A percentile compares a stretch with the other conserved stretches of the same genome.
These are phyloP conservation scores for Pseudognaphalium luteoalbum DNA, from an alignment of 129 eudicot species.

Conservation along the genomic window DNA sequence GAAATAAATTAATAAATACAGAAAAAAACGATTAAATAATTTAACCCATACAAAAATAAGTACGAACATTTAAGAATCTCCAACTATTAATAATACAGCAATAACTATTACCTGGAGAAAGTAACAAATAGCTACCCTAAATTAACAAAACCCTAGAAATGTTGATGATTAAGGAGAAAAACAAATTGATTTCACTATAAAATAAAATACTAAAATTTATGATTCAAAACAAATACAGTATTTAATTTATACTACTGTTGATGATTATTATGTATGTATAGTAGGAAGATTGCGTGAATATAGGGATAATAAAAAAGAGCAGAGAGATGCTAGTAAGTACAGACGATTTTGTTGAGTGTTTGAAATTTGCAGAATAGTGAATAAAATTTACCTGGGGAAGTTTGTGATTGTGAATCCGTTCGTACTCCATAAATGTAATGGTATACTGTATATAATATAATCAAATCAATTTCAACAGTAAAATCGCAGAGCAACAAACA, in stretches of 20 bases:
- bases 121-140: neutral
- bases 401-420: constrained; percentile 80
- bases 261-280: neutral
- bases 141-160: constrained; percentile 7
- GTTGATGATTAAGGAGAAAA: neutral
- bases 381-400: constrained; percentile 49
- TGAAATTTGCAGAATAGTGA: constrained; percentile 11
- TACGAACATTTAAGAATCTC: neutral
- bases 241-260: neutral
- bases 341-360: neutral
- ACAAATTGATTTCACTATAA: neutral
- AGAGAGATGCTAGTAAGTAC: neutral
- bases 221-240: too few relatives aligned
- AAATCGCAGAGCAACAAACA: constrained; percentile 14
- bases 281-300: neutral
- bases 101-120: neutral
- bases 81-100: too few relatives aligned
- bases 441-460: constrained; percentile 27
- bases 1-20: neutral
- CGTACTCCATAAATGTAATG: constrained; percentile 70
- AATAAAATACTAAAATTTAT: too few relatives aligned
- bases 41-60: too few relatives aligned
- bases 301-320: neutral
- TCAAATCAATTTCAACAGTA: neutral
- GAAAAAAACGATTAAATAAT: neutral